Percentiles rank a stretch among this genome's conserved stretches.
phyloP scores from a whole-genome alignment of 331 rosid genomes.

The Phaseolus coccineus region DNA sequence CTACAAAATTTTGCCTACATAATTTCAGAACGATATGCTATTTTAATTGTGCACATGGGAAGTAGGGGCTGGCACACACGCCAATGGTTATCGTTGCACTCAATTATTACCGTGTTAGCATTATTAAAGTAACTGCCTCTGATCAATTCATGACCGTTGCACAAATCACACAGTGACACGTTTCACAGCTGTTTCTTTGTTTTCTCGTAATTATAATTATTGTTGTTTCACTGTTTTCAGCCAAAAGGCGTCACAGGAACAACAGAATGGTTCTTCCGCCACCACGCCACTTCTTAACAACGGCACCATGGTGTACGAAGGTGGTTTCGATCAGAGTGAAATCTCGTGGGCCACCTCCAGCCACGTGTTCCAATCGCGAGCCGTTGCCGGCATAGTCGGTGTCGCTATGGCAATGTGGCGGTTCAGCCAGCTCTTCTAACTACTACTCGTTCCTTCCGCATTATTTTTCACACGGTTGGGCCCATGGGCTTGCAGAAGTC shows the following conservation, averaged over 20 bases:
- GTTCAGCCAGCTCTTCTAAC: constrained; percentile 46
- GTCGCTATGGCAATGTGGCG: constrained; percentile 48
- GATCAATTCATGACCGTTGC: constrained; percentile 43
- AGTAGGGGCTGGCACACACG: constrained; percentile 35
- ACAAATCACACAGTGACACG: constrained; percentile 10
- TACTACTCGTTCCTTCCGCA: background rate
- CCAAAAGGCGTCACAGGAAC: constrained; percentile 76
- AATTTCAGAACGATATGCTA: background rate
- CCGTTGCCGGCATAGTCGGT: constrained; percentile 44
- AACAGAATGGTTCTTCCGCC: background rate
- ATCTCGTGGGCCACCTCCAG: constrained; percentile 50
- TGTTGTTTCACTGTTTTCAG: constrained; percentile 50
- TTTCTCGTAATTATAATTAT: background rate
- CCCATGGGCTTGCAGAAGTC: constrained; percentile 18
- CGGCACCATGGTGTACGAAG: constrained; percentile 71
- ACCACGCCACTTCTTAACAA: constrained; percentile 39
- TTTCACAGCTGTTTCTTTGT: background rate
- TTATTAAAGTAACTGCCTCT: constrained; percentile 19
- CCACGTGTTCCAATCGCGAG: constrained; percentile 49
- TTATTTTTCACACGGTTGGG: constrained; percentile 3
- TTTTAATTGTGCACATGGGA: constrained; percentile 26
- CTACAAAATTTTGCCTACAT: too few relatives aligned
- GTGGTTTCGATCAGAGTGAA: constrained; percentile 50
- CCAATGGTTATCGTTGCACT: constrained; percentile 26
- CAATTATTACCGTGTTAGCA: background rate